Conservation (phyloP, 2,329 filamentous ascomycete species). For the Botryotinia narcissicola region DNA sequence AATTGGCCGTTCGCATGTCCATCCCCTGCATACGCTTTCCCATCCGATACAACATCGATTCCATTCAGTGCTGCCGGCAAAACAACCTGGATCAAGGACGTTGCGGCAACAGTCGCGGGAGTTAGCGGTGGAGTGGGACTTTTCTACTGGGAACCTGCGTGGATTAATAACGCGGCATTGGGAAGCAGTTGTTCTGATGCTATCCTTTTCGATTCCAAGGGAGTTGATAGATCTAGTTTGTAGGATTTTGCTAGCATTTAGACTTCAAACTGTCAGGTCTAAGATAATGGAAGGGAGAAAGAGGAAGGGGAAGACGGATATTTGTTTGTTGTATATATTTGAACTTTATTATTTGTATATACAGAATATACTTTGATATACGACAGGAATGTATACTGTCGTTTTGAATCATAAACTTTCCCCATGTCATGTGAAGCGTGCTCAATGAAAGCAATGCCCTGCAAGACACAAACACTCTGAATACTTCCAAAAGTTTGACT, state of each 20-base stretch:
- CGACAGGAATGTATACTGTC: neutral
- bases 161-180: slow-evolving; percentile 62
- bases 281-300: neutral
- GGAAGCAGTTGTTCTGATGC: slow-evolving; percentile 66
- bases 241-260: slow-evolving; percentile 46
- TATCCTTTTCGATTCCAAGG: slow-evolving; percentile 56
- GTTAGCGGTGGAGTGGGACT: slow-evolving; percentile 56
- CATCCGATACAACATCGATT: slow-evolving; percentile 56
- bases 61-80: slow-evolving; percentile 64
- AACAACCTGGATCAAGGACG: slow-evolving; percentile 56
- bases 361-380: neutral
- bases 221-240: slow-evolving; percentile 56
- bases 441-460: neutral
- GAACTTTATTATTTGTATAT: neutral
- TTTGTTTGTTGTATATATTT: slow-evolving; percentile 1
- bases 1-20: slow-evolving; percentile 68
- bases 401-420: neutral
- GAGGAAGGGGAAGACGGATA: neutral
- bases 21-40: slow-evolving; percentile 56
- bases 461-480: neutral
- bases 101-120: slow-evolving; percentile 55
- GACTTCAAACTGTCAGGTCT: neutral
- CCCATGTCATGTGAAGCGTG: neutral
- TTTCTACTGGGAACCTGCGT: slow-evolving; percentile 74
- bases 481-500: neutral